Base-by-base conservation (phyloP, 179 eudicot species). In the Silene noctiflora region DNA sequence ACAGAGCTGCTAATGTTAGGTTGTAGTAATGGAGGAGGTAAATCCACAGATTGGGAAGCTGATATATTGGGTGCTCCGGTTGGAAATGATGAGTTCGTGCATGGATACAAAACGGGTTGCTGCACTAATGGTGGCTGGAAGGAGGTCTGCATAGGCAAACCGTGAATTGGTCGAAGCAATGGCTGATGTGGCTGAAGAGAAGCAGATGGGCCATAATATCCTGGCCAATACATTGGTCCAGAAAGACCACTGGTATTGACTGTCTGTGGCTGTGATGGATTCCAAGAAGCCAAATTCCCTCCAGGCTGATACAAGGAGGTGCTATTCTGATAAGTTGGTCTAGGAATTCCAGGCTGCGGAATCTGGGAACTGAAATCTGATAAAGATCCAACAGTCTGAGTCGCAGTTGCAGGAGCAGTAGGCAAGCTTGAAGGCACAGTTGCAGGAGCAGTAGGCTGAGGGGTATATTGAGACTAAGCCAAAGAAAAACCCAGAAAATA, bases 191-290 rank as follows among this genome's bases (percentile, higher is more conserved):
- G 55, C 69, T 82, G 85, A 73, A 70, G 42, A 39, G 77, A 74
- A 17, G 83, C 78, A 67, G 83, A 65, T 53, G 87, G 75, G 21
- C 86, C 89, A 77, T 74, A 79, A 35, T 76, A 77, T 79, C 85
- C 84, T 69, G 81, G 86, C 84, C 84, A 86, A 60, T 86, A 77
- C 85, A 75, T 78, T 46, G 87, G 91, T 67, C 60, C 69, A 2
- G 77, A 39, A 62, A 84, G 69, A 67, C 81, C 83, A 67, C 70
- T 85, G 17, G 77, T 84, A 76, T 78, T 76, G 66, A 75, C 63
- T 66, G 82, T 69, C 22, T 86, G 85, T 42, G 87, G 75, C 55
- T 80, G 48, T 63, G 84, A 73, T 14, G 87, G 77, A 71, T 71
- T 78, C 89, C 87, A 76, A 31, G 81, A 74, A 16, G 82, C 74